phyloP scores from a whole-genome alignment of 1,284 basidiomycete genomes.

The Pisolithus thermaeus region DNA sequence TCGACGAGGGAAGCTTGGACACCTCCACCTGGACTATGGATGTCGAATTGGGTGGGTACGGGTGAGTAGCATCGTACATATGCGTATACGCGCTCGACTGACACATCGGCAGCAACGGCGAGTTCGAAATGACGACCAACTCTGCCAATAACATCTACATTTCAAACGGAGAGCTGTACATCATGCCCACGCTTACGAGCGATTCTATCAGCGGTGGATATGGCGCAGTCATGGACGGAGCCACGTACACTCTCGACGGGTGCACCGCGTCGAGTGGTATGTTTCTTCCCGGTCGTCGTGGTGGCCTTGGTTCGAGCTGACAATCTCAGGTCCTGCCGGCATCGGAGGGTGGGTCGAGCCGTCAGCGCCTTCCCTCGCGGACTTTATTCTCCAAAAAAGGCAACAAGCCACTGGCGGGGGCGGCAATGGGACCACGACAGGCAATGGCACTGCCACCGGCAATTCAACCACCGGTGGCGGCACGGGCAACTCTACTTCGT shows the following conservation, averaged over 20 bases:
- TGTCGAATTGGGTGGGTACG: slow-evolving; percentile 70
- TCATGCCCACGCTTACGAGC: slow-evolving; percentile 76
- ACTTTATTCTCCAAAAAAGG: slow-evolving; percentile 18
- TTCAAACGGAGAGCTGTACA: slow-evolving; percentile 64
- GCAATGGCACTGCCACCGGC: slow-evolving; percentile 2
- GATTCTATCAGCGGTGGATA: slow-evolving; percentile 49
- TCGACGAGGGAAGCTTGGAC: slow-evolving; percentile 43
- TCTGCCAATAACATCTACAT: slow-evolving; percentile 64
- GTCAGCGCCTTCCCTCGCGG: slow-evolving; percentile 14
- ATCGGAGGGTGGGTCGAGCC: slow-evolving; percentile 7
- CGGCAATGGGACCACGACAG: slow-evolving; percentile 9
- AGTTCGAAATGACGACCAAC: slow-evolving; percentile 77
- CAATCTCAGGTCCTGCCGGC: not conserved
- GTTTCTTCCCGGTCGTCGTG: slow-evolving; percentile 21
- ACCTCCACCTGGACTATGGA: slow-evolving; percentile 59
- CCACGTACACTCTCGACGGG: slow-evolving; percentile 58
- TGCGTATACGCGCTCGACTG: not conserved
- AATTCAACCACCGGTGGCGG: slow-evolving; percentile 14
- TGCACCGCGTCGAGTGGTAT: slow-evolving; percentile 46
- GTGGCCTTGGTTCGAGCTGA: not conserved
- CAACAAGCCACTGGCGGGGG: slow-evolving; percentile 15
- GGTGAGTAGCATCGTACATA: slow-evolving; percentile 34
- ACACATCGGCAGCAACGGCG: slow-evolving; percentile 48
- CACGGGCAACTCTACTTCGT: not conserved
- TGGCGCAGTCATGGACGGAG: slow-evolving; percentile 53